Base-by-base conservation (phyloP, 352 stramenopile species). In the Phytophthora multivora region DNA sequence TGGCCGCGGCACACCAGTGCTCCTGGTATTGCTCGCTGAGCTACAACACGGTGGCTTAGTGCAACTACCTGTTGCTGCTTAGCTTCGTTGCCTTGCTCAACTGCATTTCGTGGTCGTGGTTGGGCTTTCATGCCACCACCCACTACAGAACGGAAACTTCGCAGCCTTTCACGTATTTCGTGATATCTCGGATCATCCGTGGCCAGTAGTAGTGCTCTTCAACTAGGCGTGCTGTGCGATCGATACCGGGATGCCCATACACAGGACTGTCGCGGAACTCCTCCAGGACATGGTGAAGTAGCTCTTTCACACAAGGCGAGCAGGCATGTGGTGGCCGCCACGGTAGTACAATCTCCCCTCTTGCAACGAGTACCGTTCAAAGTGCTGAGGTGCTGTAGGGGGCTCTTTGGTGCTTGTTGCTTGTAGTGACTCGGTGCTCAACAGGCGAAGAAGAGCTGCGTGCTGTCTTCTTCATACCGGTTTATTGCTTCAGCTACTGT, bases 91-190 rank as follows among this genome's bases (percentile, higher is more conserved):
- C 13, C 16, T 19, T 18, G 51, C 54, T 43, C 56, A 19, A 63
- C 46, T 42, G 45, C n/a, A 57, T 54, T 30, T 18, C 47, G 39
- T 63, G 55, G 54, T 55, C 53, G 15, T 53, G 35, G 43, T 48
- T 54, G 54, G 33, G 28, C 21, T 48, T 52, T 63, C 13, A 53
- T 23, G 30, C 39, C 33, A 11, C 21, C 9, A 59, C 54, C 47
- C 23, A 59, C 66, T 53, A 72, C 73, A 63, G n/a, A n/a, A n/a
- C n/a, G n/a, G n/a, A 43, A 25, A 23, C 10, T 10, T 43, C 33
- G 16, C 33, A 40, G 11, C 10, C 33, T 16, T 40, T 40, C 33
- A 40, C 15, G 10, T 18, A 39, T 10, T 43, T 43, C 38, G 12
- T 43, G n/a, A 43, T 43, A 43, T 43, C 38, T 5, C n/a, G 5